A percentile compares a stretch with the other conserved stretches of the same genome.
Evolutionary conservation across 257 asterid genomes (phyloP).

Genomic region (Penstemon newberryi): DNA sequence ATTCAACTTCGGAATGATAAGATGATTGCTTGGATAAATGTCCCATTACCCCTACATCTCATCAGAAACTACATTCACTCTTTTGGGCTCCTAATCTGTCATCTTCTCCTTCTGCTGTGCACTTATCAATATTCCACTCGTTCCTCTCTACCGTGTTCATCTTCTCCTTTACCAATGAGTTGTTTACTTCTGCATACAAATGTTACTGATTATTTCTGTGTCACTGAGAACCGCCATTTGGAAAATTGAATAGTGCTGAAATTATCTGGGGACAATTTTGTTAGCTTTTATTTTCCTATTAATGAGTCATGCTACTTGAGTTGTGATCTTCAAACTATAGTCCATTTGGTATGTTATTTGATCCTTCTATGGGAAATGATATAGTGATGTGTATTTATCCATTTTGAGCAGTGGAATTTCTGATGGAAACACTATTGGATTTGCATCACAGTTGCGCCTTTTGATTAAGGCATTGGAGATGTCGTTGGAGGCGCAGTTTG

Average conservation of each 20-base stretch:
- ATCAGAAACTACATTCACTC: neutral
- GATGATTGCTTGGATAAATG: neutral
- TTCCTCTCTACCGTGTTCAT: neutral
- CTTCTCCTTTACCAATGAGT: neutral
- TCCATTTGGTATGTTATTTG: slow-evolving; percentile 13
- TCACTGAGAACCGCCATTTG: slow-evolving; percentile 2
- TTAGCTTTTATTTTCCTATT: slow-evolving; percentile 15
- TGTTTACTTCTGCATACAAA: slow-evolving; percentile 14
- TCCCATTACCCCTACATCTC: neutral
- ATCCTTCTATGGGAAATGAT: slow-evolving; percentile 27
- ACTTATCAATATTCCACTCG: neutral
- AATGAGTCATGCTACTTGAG: neutral
- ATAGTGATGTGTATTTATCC: slow-evolving; percentile 23
- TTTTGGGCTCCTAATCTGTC: neutral
- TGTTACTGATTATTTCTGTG: neutral
- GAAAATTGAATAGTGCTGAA: neutral
- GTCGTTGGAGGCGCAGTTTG: slow-evolving; percentile 66
- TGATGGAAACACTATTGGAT: slow-evolving; percentile 63
- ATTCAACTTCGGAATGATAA: neutral
- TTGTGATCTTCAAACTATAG: slow-evolving; percentile 5
- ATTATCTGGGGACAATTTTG: neutral
- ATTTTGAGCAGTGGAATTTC: slow-evolving; percentile 48
- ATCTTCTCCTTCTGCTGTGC: neutral
- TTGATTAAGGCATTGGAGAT: slow-evolving; percentile 67
- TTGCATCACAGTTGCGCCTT: slow-evolving; percentile 77